Base-by-base conservation (phyloP, 2,329 filamentous ascomycete species). In the Cercospora berteroae region DNA sequence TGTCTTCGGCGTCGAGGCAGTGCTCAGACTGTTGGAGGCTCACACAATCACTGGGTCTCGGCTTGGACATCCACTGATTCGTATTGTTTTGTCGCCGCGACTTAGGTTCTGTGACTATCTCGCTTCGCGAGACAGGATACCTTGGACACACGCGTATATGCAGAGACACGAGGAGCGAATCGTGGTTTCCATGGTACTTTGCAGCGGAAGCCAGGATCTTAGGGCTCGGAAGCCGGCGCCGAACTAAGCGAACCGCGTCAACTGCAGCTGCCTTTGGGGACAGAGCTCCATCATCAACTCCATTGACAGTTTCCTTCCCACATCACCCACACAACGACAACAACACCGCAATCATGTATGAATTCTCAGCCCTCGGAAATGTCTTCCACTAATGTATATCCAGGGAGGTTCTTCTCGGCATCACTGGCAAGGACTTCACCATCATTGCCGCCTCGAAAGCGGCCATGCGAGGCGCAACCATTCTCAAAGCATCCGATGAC, bases 351-450 rank as follows among this genome's bases (percentile, higher is more conserved):
- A 68, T 64, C 64, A 72, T 72, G 70, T 72, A 68, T 27, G 70
- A 20, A 25, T n/a, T 48, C n/a, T 5, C 25, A 39, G 12, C 8
- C 27, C 9, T 13, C n/a, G 1, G 16, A 6, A 6, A 12, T 9
- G 18, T 7, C 12, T 7, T 27, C 7, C 16, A 48, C 60, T 71
- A 61, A 72, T 39, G 20, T 25, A 61, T 20, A 9, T 2, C 9
- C 67, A 98, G 94, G 95, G 95, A 99, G 89, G 92, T 98, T 80
- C 87, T 99, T 79, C 88, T 99, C 75, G 95, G 95, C 78, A 97
- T 99, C 81, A 97, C 94, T 68, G 96, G 95, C 85, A 97, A 97
- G 86, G 96, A 99, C 88, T 99, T 97, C 82, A 96, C 94, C 84
- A 89, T 99, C 86, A 89, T 99, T 80, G 95, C 93, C 77, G 92